phyloP scores from a whole-genome alignment of 306 rosid species.

The Gynostemma pentaphyllum region DNA sequence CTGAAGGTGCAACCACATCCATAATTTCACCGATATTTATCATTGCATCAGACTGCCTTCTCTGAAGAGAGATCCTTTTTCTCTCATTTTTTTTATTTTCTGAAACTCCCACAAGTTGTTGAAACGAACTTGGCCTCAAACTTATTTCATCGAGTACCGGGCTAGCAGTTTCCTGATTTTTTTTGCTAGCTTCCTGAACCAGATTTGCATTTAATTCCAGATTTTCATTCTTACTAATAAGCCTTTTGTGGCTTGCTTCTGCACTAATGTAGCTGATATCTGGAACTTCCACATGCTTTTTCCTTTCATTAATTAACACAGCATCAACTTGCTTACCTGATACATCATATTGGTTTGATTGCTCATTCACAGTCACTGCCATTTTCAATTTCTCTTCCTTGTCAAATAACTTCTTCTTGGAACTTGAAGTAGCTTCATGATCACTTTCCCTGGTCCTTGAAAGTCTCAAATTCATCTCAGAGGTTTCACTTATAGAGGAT shows the following conservation, averaged over 20 bases:
- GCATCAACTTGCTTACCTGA: slow-evolving; percentile 22
- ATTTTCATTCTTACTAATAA: slow-evolving; percentile 27
- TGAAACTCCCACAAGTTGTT: slow-evolving; percentile 23
- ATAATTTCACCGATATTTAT: slow-evolving; percentile 25
- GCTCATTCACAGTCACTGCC: slow-evolving; percentile 21
- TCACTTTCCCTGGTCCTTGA: slow-evolving; percentile 25
- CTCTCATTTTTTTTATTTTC: slow-evolving; percentile 28
- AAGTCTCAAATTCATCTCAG: slow-evolving; percentile 24
- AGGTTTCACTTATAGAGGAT: slow-evolving; percentile 25
- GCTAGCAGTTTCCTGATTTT: slow-evolving; percentile 15
- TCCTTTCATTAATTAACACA: slow-evolving; percentile 24
- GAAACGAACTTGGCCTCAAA: slow-evolving; percentile 19
- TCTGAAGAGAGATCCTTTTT: slow-evolving; percentile 24
- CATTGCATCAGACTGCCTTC: slow-evolving; percentile 20
- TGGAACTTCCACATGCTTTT: slow-evolving; percentile 20
- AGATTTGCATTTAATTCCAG: slow-evolving; percentile 23
- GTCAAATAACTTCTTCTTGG: slow-evolving; percentile 28
- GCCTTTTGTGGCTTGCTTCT: slow-evolving; percentile 19
- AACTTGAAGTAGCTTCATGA: slow-evolving; percentile 28
- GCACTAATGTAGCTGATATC: slow-evolving; percentile 21
- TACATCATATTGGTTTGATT: slow-evolving; percentile 28
- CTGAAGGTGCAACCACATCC: slow-evolving; percentile 20
- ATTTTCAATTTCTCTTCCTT: slow-evolving; percentile 34
- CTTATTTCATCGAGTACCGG: slow-evolving; percentile 20
- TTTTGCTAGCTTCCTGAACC: slow-evolving; percentile 24